Evolutionary conservation across 768 basidiomycete genomes (phyloP), one percentile per base, ranked within the genome.

Genomic region (Pleurotus giganteus): DNA sequence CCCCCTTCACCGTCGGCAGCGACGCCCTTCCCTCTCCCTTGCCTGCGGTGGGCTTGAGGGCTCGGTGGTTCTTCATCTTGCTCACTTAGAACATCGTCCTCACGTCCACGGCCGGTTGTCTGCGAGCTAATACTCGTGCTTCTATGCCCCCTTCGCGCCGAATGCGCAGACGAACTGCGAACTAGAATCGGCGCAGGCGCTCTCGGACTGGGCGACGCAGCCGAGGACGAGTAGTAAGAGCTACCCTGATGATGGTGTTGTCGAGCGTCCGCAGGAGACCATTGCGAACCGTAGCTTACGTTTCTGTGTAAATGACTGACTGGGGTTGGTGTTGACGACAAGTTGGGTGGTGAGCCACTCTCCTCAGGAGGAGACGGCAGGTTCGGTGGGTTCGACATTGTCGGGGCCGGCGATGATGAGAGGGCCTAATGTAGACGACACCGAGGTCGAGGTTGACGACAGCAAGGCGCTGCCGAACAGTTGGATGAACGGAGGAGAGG

Each of bases 221-320:
- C 61, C 11, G 73, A 61, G 32, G 70, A 63, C 19, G 80, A 70
- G 57, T 80, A 84, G 66, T 87, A 87, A 6, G 87, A 88, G 15
- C 86, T 84, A 53, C 85, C 88, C 60, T 83, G 81, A 63, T 82
- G 74, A 65, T 86, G 87, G 61, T 86, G 87, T 13, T 71, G 74
- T 29, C 85, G 85, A 5, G 81, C 81, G 32, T 86, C 82, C 15
- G 69, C 66, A 11, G 77, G 65, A 13, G 83, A 81, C 80, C 83
- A 83, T 57, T 77, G 78, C n/a, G 86, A 83, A 54, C 75, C 72
- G 54, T 78, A 77, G 64, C 80, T 84, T 50, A 77, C 59, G 49
- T 70, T 74, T 47, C 81, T 67, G 57, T 75, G 73, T 19, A 76
- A 55, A 31, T 71, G 69, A 58, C 65, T 68, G 58, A 66, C 59